These are phyloP conservation scores for Rhodotorula paludigena DNA, from an alignment of 768 basidiomycete species.

Conservation along the genomic window DNA sequence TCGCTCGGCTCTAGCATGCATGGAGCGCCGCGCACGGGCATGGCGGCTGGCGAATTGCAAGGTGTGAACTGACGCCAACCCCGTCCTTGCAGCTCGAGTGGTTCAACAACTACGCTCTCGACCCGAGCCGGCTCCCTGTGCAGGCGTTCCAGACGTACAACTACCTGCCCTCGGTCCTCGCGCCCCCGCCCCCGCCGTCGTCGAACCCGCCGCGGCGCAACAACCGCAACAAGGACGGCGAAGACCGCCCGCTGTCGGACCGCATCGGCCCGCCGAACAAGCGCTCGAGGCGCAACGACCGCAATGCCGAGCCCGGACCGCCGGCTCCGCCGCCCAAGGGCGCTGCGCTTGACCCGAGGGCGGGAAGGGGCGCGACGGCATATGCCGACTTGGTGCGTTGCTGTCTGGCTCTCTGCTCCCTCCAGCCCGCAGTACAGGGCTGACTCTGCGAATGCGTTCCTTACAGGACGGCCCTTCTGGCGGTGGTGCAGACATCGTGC, in stretches of 20 bases:
- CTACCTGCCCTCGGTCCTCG: constrained; percentile 21
- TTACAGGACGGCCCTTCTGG: constrained; percentile 23
- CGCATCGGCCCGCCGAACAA: constrained; percentile 15
- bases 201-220: background rate
- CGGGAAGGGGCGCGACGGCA: constrained; percentile 13
- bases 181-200: background rate
- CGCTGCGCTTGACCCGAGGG: constrained; percentile 27
- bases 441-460: background rate
- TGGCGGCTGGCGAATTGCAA: no score
- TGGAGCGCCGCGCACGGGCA: no score
- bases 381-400: constrained; percentile 34
- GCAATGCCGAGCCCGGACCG: constrained; percentile 2
- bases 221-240: background rate
- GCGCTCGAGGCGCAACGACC: constrained; percentile 5
- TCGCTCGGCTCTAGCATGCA: no score
- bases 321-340: constrained; percentile 35
- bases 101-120: constrained; percentile 94
- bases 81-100: constrained; percentile 55
- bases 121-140: constrained; percentile 74
- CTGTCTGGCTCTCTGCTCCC: background rate
- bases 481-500: background rate
- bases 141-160: constrained; percentile 13
- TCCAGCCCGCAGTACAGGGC: background rate
- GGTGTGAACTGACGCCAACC: constrained; percentile 1
- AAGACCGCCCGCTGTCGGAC: constrained; percentile 14